Evolutionary conservation across 139 green algal genomes (phyloP).

Genomic region (Yamagishiella unicocca): DNA sequence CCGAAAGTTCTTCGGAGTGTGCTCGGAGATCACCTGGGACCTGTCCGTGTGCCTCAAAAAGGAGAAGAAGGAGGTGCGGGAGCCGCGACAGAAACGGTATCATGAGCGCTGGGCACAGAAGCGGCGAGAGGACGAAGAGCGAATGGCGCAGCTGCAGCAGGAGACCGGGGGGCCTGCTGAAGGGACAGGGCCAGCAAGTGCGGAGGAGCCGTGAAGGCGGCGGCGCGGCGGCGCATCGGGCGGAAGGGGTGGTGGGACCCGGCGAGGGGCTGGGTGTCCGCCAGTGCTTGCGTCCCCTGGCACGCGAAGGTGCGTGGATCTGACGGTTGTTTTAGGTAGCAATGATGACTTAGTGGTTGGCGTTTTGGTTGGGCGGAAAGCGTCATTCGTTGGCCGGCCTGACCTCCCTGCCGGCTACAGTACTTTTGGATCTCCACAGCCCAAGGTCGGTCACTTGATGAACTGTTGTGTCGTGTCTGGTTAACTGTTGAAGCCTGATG

Average conservation of each 20-base stretch:
- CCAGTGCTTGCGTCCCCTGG: too few species aligned
- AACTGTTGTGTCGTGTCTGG: too few species aligned
- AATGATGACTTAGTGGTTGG: too few species aligned
- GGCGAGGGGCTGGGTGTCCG: not conserved
- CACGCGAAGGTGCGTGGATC: not conserved
- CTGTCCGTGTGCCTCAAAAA: constrained; percentile 78
- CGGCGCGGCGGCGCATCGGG: not conserved
- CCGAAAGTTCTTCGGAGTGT: constrained; percentile 79
- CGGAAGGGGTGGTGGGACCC: not conserved
- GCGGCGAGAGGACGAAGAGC: constrained; percentile 36
- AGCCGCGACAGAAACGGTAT: constrained; percentile 32
- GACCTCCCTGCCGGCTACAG: too few species aligned
- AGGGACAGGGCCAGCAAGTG: not conserved
- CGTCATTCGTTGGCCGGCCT: too few species aligned
- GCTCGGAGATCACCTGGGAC: constrained; percentile 77
- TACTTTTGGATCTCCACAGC: too few species aligned
- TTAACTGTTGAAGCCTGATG: too few species aligned
- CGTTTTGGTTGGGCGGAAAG: too few species aligned
- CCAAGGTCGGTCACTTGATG: too few species aligned
- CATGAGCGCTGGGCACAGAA: constrained; percentile 47
- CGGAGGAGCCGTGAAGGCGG: not conserved
- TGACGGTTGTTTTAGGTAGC: not conserved
- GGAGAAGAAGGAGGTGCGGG: constrained; percentile 76
- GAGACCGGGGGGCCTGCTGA: constrained; percentile 1
- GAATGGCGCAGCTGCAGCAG: constrained; percentile 30